Conservation (phyloP, 192 early-diverging fungal species). For the Coemansia sp. region DNA sequence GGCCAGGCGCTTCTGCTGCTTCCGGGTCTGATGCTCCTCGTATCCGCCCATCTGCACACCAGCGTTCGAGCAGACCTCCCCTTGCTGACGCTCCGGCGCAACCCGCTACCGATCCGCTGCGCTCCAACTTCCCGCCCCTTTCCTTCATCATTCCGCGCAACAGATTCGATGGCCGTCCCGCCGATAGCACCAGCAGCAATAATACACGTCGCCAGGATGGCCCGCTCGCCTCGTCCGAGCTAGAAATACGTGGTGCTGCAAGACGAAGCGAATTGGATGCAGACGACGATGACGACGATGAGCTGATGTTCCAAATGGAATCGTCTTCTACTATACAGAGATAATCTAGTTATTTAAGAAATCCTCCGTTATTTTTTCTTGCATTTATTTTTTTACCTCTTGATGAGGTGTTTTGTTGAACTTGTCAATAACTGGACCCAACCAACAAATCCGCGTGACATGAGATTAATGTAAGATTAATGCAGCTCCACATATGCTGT, state of each 20-base stretch:
- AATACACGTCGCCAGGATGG: background rate
- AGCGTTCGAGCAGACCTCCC: too few species aligned
- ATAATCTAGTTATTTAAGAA: background rate
- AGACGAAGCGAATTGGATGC: background rate
- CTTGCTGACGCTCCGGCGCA: background rate
- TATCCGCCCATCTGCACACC: background rate
- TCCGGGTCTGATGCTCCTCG: background rate
- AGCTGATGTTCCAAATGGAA: constrained; percentile 55
- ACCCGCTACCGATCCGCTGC: constrained; percentile 12
- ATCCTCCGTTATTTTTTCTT: background rate
- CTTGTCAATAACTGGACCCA: too few species aligned
- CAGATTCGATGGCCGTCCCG: constrained; percentile 17
- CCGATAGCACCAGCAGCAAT: background rate
- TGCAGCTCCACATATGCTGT: too few species aligned
- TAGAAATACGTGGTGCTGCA: background rate
- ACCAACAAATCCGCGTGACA: too few species aligned
- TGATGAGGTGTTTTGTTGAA: too few species aligned
- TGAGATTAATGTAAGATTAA: too few species aligned
- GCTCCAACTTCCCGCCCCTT: constrained; percentile 50
- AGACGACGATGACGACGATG: constrained; percentile 31
- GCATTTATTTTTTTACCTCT: background rate
- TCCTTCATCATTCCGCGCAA: constrained; percentile 51
- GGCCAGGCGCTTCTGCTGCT: background rate
- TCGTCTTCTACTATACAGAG: constrained; percentile 14
- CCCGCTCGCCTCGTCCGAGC: background rate